Percentiles rank a stretch among this genome's conserved stretches.
These are phyloP conservation scores for Penicillium sp. DNA, from an alignment of 2,329 filamentous ascomycete species.

Conservation along the genomic window DNA sequence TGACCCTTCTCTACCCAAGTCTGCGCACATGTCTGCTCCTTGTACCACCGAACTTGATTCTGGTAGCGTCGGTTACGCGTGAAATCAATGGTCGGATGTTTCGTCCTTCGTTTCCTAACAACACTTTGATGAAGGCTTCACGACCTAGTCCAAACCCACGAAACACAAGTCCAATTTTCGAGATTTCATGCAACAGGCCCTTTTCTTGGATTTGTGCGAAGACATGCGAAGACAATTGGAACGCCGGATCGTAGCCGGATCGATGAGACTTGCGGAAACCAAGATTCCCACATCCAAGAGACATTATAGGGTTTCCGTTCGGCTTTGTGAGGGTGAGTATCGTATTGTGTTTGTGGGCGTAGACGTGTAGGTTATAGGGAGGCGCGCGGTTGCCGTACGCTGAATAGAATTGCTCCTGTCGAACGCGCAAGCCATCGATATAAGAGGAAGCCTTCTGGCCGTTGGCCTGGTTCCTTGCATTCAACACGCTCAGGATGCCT, in stretches of 20 bases:
- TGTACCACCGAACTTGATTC: conserved; percentile 92
- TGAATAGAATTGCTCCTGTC: conserved; percentile 12
- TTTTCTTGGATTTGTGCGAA: conserved; percentile 80
- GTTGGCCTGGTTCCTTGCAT: conserved; percentile 17
- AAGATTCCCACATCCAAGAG: conserved; percentile 77
- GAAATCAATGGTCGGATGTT: conserved; percentile 69
- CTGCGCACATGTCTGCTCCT: conserved; percentile 81
- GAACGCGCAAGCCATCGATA: conserved; percentile 10
- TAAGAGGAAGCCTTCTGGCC: conserved; percentile 6
- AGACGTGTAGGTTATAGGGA: conserved; percentile 84
- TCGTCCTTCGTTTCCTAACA: conserved; percentile 81
- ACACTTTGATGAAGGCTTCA: conserved; percentile 83
- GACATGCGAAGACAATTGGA: conserved; percentile 80
- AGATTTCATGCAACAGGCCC: conserved; percentile 71
- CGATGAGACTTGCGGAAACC: conserved; percentile 83
- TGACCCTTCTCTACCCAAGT: conserved; percentile 53
- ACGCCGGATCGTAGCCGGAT: conserved; percentile 83
- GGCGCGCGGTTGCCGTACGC: conserved; percentile 33
- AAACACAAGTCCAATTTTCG: conserved; percentile 72
- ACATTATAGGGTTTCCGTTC: conserved; percentile 72
- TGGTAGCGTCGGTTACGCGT: conserved; percentile 79
- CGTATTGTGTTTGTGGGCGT: conserved; percentile 86
- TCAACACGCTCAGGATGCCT: conserved; percentile 6
- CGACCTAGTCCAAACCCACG: conserved; percentile 82
- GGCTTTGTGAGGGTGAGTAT: conserved; percentile 87